Evolutionary conservation across 2,329 filamentous ascomycete genomes (phyloP), one percentile per base, ranked within the genome.

Genomic region (Penicillium vulpinum): DNA sequence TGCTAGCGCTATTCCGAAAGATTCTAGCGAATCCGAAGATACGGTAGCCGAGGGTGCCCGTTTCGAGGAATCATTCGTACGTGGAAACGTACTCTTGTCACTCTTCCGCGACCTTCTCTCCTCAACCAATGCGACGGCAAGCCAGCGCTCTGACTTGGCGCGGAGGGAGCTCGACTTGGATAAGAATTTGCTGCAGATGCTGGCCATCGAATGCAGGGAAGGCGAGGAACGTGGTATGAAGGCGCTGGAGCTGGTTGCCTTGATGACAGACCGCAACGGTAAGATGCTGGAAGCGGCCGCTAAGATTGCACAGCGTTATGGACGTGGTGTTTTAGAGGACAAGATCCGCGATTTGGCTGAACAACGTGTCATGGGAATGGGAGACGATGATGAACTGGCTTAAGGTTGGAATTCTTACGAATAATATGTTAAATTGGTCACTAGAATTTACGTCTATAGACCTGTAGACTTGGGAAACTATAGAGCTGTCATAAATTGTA

Each of bases 151-250:
- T 1, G 83, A 86, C 44, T 82, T 96, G 15, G 83, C 85, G 15
- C 82, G 85, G 38, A 82, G 91, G 54, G 90, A 96, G 73, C 79
- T 95, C 43, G 91, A 95, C 43, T 85, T 96, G 36, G 92, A 99
- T 78, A 96, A 96, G 78, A 86, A 88, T 41, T 80, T 99, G 49
- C 79, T 99, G 62, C 92, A 97, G 78, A 83, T 97, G 72, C 80
- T 99, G 69, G 92, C 91, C 2, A 80, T 88, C 7, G 94, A 97
- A 78, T 99, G 94, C 73, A 86, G 92, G 58, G 91, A 94, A 64
- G 91, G 92, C 43, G 94, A 99, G 73, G 92, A 97, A 61, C 83
- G 89, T 29, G 93, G 92, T 6, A 97, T 97, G 91, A 91, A 93
- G 64, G 93, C 93, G 0, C 79, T 99, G 35, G 95, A 99, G 77